Evolutionary conservation across 768 basidiomycete species (phyloP), one percentile per base, ranked within the genome.

Genomic region (Tylopilus rubrobrunneus): DNA sequence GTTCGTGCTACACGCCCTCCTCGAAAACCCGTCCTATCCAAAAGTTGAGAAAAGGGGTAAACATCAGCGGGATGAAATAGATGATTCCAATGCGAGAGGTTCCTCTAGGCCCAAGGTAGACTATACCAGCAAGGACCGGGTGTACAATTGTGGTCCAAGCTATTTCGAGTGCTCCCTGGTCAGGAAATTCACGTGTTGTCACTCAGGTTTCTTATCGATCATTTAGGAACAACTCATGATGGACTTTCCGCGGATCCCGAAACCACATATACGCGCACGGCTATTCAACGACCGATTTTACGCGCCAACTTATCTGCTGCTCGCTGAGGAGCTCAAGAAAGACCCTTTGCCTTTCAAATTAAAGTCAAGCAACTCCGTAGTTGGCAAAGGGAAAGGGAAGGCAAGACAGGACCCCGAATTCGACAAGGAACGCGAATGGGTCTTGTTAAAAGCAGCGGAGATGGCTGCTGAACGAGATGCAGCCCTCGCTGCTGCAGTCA

Each of bases 1-100:
- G 61, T 67, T 69, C 7, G 78, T 86, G 0, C 57, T 92, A 9
- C 81, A 87, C 47, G 59, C 69, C 8, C 75, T 91, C 0, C 80
- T 90, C 47, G 88, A 90, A 55, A 72, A 83, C 53, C 71, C 79
- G 0, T 60, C 67, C 14, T 88, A 88, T 60, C 87, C 87, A 0
- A 83, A 75, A 54, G 68, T 74, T 4, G 74, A 75, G 17, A 76
- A 66, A 56, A 80, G 80, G 60, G 72, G 73, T 7, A 81, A 79
- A 66, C 66, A 73, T n/a, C 75, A 75, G 52, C 65, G 61, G 7
- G 64, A 65, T 15, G 78, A 71, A 17, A 62, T 42, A 0, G 56
- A 51, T 8, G 62, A 57, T 31, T 11, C 52, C 25, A 40, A 49
- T 42, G 52, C 57, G 39, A 64, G 61, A 56, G 45, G 65, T 50